Evolutionary conservation across 345 rosid species (phyloP), one percentile per base, ranked within the genome.

Genomic region (Bruguiera sexangula): DNA sequence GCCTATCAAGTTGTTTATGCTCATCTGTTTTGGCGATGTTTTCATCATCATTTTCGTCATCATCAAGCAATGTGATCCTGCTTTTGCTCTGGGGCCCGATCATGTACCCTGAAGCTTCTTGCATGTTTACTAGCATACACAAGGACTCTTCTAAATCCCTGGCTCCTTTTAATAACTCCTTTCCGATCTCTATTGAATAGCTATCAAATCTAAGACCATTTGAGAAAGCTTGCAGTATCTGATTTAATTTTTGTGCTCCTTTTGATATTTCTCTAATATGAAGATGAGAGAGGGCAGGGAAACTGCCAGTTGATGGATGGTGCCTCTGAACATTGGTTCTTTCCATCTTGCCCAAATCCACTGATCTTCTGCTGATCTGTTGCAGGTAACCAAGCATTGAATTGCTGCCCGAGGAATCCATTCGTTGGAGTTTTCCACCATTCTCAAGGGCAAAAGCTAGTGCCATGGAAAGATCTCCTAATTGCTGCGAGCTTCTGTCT

Each of bases 61-160:
- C 86, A 46, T 85, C 96, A 9, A 95, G 88, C 78, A 95, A 80
- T 54, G 82, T 88, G 83, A 95, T 79, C 63, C 84, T 68, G 68
- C 70, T 82, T 75, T 72, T 90, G 67, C 84, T 82, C 58, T 77
- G 84, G 3, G 85, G 88, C 3, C 48, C 66, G 50, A 70, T 72
- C 81, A 74, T 77, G 77, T 81, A 78, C 2, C 87, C 89, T 20
- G 93, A 89, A 71, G 87, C 83, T 76, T 86, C 89, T 76, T 92
- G 93, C 63, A 88, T 67, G 83, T 87, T 86, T 31, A 88, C 88
- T 65, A 95, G 91, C 92, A 85, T 83, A 84, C 88, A 71, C 71
- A 92, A 70, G 24, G 96, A 89, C 70, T 90, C 90, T 81, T 90
- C 92, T 79, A 92, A 82, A 67, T 95, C 94, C 65, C 78, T 60